These are phyloP conservation scores for Vigna radiata DNA, from an alignment of 306 rosid species.

Conservation along the genomic window DNA sequence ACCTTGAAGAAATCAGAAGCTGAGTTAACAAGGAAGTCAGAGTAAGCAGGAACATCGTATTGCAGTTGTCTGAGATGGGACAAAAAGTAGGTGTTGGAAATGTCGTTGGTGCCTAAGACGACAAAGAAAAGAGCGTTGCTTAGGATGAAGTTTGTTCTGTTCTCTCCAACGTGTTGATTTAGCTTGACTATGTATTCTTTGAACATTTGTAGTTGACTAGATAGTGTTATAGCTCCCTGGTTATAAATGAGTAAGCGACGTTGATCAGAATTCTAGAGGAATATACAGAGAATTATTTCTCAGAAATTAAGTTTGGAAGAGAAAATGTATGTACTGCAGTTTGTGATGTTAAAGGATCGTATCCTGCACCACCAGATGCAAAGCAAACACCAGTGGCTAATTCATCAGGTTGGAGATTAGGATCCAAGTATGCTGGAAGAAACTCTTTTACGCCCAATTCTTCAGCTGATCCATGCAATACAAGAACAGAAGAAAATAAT, in stretches of 20 bases:
- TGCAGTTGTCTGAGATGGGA: constrained; percentile 46
- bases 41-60: constrained; percentile 65
- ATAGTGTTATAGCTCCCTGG: constrained; percentile 48
- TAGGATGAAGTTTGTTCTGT: constrained; percentile 57
- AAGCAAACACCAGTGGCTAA: constrained; percentile 71
- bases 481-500: neutral
- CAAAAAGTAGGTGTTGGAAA: constrained; percentile 68
- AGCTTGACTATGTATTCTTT: constrained; percentile 62
- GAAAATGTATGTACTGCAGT: constrained; percentile 45
- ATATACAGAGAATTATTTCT: neutral
- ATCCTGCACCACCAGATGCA: constrained; percentile 88
- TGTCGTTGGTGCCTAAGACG: constrained; percentile 71
- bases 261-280: neutral
- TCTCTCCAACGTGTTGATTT: constrained; percentile 50
- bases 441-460: constrained; percentile 64
- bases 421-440: constrained; percentile 69
- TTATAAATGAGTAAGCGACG: neutral
- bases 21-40: constrained; percentile 51
- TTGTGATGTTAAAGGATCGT: constrained; percentile 68
- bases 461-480: constrained; percentile 48
- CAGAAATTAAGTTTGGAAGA: neutral
- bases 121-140: constrained; percentile 55
- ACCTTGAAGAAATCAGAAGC: constrained; percentile 63
- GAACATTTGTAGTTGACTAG: constrained; percentile 53
- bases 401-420: constrained; percentile 59